Evolutionary conservation across 345 rosid species (phyloP), one percentile per base, ranked within the genome.

Genomic region (Eucalyptus marginata): DNA sequence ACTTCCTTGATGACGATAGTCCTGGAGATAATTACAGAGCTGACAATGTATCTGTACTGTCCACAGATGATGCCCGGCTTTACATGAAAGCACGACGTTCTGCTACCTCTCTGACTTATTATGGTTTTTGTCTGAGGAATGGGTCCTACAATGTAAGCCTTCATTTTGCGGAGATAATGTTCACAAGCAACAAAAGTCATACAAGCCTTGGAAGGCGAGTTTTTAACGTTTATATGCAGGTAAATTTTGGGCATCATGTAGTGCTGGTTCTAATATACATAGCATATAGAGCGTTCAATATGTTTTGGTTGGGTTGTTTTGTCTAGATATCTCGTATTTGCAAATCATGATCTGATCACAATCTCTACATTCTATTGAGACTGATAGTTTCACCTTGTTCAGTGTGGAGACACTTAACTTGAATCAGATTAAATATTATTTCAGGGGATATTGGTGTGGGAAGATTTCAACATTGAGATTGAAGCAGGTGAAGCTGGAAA

Each of bases 201-300:
- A 12, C 0, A 20, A 94, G 92, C 90, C 89, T 94, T n/a, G 98
- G 99, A 47, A 94, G 93, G 91, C 92, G 96, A 49, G 86, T 91
- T 50, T 96, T 96, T 62, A 94, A 96, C 92, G 91, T 96, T 86
- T 94, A 94, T 86, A 86, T 95, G 87, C 97, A 96, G 96, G 98
- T 96, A 90, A 68, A 3, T 58, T 15, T 31, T 40, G 71, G 71
- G 5, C 71, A 3, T 66, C 1, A 13, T 5, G 2, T 7, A 15
- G 11, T 46, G 33, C 62, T 51, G 64, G 47, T 52, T 52, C 56
- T 85, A 15, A 0, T 50, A 51, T n/a, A 3, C 1, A 50, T 9
- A 31, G 33, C 18, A 29, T 64, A 27, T n/a, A 40, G 8, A 50
- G 62, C 64, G 0, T 56, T 52, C 2, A 33, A 20, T 27, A 0